A percentile compares a stretch with the other conserved stretches of the same genome.
Evolutionary conservation across 2,329 filamentous ascomycete genomes (phyloP).

Genomic region (Catunica adiposa): DNA sequence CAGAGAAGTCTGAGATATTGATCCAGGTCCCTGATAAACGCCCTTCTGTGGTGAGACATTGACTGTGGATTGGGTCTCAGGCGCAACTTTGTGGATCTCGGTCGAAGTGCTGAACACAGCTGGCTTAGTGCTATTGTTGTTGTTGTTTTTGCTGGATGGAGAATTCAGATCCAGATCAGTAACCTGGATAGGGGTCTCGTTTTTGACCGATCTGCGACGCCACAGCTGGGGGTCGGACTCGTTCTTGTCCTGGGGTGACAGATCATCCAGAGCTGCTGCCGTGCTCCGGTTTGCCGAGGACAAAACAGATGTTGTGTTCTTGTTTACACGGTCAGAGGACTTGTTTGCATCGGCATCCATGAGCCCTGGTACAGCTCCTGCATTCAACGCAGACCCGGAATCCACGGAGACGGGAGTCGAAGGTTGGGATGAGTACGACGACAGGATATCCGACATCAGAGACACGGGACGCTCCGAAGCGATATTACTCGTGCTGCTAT

Average conservation of each 20-base stretch:
- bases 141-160: neutral
- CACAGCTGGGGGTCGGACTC: conserved; percentile 23
- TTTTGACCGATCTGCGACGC: conserved; percentile 35
- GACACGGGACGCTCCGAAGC: conserved; percentile 11
- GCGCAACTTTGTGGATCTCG: neutral
- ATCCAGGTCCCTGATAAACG: no score
- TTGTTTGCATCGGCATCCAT: neutral
- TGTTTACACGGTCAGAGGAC: neutral
- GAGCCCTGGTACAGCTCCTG: neutral
- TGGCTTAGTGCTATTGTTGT: neutral
- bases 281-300: neutral
- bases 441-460: conserved; percentile 15
- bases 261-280: neutral
- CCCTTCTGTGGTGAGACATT: neutral
- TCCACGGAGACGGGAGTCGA: conserved; percentile 10
- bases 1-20: neutral
- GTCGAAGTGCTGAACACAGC: neutral
- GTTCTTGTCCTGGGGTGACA: conserved; percentile 4
- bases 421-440: conserved; percentile 18
- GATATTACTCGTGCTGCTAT: conserved; percentile 13
- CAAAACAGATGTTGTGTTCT: neutral
- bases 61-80: neutral
- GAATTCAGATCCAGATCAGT: conserved; percentile 23
- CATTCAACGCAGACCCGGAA: conserved; percentile 3
- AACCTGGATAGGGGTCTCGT: conserved; percentile 30